A percentile compares a stretch with the other conserved stretches of the same genome.
Conservation (phyloP, 345 rosid genomes). For the Isatis tinctoria region DNA sequence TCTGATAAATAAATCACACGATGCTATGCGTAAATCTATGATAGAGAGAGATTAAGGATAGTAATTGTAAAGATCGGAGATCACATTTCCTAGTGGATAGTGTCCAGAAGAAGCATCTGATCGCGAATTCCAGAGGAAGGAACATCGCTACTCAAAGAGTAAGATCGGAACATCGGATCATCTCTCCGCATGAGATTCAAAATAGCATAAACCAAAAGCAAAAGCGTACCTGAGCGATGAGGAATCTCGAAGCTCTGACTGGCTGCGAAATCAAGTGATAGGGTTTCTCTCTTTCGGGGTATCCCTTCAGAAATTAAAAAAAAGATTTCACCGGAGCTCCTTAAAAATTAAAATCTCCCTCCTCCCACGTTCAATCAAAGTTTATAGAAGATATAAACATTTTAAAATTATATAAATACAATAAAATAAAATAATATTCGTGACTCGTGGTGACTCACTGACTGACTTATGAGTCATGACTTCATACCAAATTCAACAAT, state of each 20-base stretch:
- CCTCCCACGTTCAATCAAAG: constrained; percentile 3
- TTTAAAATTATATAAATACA: background rate
- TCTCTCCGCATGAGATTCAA: background rate
- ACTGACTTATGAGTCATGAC: too few species aligned
- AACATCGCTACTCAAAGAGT: background rate
- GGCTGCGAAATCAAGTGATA: constrained; percentile 8
- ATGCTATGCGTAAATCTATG: background rate
- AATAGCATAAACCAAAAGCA: background rate
- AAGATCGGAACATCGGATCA: background rate
- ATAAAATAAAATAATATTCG: background rate
- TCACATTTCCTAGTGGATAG: background rate
- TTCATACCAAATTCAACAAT: too few species aligned
- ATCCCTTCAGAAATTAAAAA: background rate
- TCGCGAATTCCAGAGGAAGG: background rate
- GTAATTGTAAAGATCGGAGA: constrained; percentile 8
- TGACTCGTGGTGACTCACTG: background rate
- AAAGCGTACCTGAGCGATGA: background rate
- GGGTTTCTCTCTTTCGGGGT: constrained; percentile 3
- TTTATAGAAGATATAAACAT: background rate
- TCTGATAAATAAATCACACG: background rate
- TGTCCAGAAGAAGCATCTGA: background rate
- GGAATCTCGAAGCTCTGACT: background rate
- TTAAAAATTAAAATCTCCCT: constrained; percentile 18
- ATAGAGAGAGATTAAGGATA: background rate
- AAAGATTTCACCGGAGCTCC: background rate